Conservation (phyloP, 2,329 filamentous ascomycete species). For the Cyclaneusma minus region DNA sequence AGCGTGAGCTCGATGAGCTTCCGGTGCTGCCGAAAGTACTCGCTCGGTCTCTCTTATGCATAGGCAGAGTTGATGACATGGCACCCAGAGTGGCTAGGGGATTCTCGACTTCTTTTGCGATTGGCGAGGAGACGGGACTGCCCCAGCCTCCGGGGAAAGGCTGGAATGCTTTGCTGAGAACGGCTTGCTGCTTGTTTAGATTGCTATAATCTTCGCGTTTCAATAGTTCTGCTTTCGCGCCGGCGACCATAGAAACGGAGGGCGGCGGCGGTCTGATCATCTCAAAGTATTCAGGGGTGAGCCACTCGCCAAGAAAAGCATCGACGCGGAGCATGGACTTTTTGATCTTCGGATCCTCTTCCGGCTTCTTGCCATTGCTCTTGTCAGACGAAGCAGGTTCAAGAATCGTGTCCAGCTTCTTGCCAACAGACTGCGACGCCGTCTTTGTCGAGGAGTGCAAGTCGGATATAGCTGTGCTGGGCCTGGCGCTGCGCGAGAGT, state of each 20-base stretch:
- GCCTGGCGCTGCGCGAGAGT: constrained; percentile 12
- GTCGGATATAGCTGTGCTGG: constrained; percentile 2
- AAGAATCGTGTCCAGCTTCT: constrained; percentile 11
- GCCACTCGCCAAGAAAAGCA: constrained; percentile 89
- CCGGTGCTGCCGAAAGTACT: constrained; percentile 18
- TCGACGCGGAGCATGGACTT: constrained; percentile 66
- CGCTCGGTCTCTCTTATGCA: constrained; percentile 16
- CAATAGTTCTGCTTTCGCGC: constrained; percentile 76
- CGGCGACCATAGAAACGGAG: constrained; percentile 73
- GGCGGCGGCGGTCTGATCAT: constrained; percentile 78
- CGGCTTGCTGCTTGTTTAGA: constrained; percentile 18
- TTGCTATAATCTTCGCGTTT: constrained; percentile 53
- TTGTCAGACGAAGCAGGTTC: constrained; percentile 10
- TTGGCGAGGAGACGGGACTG: constrained; percentile 13
- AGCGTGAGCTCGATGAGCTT: constrained; percentile 4
- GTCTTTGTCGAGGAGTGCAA: constrained; percentile 16
- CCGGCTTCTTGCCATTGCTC: constrained; percentile 5
- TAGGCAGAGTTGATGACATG: background rate
- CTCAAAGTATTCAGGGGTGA: constrained; percentile 86
- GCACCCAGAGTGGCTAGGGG: background rate
- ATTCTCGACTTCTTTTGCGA: constrained; percentile 6
- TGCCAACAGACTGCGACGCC: too few relatives aligned
- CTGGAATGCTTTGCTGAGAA: constrained; percentile 19
- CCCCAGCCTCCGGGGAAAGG: constrained; percentile 22
- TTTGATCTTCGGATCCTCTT: constrained; percentile 21